Base-by-base conservation (phyloP, 2,329 filamentous ascomycete species). In the Penicillium sp. region DNA sequence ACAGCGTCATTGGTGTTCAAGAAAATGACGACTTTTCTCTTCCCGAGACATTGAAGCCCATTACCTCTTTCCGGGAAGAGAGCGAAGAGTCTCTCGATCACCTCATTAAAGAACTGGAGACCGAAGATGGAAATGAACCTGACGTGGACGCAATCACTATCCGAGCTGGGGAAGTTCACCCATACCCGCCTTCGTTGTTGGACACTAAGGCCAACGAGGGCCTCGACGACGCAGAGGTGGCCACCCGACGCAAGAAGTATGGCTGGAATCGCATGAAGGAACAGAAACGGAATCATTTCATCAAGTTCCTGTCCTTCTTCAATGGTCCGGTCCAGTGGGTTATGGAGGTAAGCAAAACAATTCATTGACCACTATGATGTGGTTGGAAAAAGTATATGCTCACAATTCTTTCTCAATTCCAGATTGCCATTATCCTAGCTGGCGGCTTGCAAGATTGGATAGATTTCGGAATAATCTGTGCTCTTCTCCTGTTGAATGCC, bases 241-340 rank as follows among this genome's bases (percentile, higher is more conserved):
- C 78, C 33, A 70, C 79, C 12, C 78, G 82, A 41, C 83, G 87
- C 58, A 87, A 85, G 79, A 90, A 89, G 75, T 90, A 87, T 74
- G 91, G 91, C 74, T 81, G 90, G 72, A 96, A 96, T 75, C 87
- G 91, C 75, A 91, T 96, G 89, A 92, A 90, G 78, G 90, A 96
- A 78, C 89, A 93, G 80, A 92, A 91, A 79, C 89, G 92, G 78
- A 96, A 93, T 71, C 70, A 92, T 58, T 77, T 93, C 60, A 82
- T 94, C 70, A 94, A 96, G 81, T 96, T 96, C 77, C 70, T 86
- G 23, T 82, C 83, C 68, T 94, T 90, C 80, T 96, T 96, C 75
- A 81, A 94, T 55, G 92, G 92, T 65, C 92, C 92, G 25, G 93
- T 96, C 66, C 91, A 96, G 75, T 93, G 93, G 77, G 91, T 96